Evolutionary conservation across 202 grass and related monocot species (phyloP), one percentile per base, ranked within the genome.

Genomic region (Setaria italica): DNA sequence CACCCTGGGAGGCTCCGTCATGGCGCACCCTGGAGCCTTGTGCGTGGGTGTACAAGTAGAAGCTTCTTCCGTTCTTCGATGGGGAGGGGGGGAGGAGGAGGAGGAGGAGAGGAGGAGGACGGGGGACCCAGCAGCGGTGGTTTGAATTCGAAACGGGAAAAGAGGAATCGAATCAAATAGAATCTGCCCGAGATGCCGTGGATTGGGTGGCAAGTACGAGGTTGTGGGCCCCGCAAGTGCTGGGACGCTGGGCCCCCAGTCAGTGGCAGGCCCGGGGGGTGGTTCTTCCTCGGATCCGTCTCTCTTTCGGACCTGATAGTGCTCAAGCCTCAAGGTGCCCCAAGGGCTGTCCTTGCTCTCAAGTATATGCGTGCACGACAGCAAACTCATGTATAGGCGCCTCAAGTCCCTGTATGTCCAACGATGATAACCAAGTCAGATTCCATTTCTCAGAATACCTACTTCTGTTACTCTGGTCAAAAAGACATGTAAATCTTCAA

Each of bases 301-400:
- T 25, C 25, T 25, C 25, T 25, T 25, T 25, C 25, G 25, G 25
- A 25, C 25, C 25, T 25, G 25, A 25, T 25, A 25, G 25, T 25
- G 29, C 19, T 89, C 54, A 87, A 87, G 82, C 94, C 94, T 15
- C 81, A 81, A 60, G 89, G 91, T 25, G 91, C 94, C 43, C 94
- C 89, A 11, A 91, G 69, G 80, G 91, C 78, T 9, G 90, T 87
- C 34, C 89, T 95, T 9, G 89, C 81, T 7, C 74, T 91, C 13
- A 88, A 91, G 58, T 25, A 25, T 25, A 25, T 25, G 25, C 10
- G 77, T 91, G 37, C 49, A 90, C 12, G 91, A 96, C 48, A 93
- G 94, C 82, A 90, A 91, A 72, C 88, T 95, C 35, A 74, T 95
- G 81, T 81, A 84, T 48, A 91, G 82, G 74, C 94, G 91, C 62